phyloP scores from a whole-genome alignment of 441 rosid species.

The Populus hybrid region DNA sequence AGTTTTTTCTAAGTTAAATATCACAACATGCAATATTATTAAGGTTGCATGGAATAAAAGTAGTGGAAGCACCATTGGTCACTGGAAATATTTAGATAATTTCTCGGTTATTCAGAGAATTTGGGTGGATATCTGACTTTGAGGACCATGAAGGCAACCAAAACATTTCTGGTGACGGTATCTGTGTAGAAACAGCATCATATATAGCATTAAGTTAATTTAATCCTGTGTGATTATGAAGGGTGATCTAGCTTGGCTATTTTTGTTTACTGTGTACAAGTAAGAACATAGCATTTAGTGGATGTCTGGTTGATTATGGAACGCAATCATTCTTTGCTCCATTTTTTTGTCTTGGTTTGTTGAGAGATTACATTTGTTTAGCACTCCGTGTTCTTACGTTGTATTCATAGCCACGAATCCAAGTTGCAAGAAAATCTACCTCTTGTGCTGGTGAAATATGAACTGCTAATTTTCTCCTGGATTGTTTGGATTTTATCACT shows the following conservation, averaged over 20 bases:
- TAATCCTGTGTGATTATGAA: not conserved
- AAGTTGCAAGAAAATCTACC: not conserved
- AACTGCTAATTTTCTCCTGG: not conserved
- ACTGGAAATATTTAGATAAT: not conserved
- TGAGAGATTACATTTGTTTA: not conserved
- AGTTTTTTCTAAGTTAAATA: conserved; percentile 26
- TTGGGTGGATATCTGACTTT: not conserved
- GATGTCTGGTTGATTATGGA: not conserved
- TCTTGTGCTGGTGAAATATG: not conserved
- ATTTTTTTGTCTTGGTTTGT: not conserved
- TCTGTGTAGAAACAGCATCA: not conserved
- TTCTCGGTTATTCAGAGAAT: not conserved
- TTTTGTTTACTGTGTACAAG: not conserved
- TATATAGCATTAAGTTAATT: not conserved
- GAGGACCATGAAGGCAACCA: not conserved
- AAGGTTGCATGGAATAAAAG: not conserved
- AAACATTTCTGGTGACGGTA: not conserved
- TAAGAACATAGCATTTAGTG: not conserved
- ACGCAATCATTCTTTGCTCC: not conserved
- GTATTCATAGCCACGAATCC: not conserved
- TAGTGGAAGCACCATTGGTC: not conserved
- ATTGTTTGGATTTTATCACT: not conserved
- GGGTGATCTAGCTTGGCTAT: no score
- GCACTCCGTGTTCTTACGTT: not conserved
- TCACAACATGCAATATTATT: not conserved